Conservation (phyloP, 2,329 filamentous ascomycete genomes). For the Scleromitrula shiraiana region DNA sequence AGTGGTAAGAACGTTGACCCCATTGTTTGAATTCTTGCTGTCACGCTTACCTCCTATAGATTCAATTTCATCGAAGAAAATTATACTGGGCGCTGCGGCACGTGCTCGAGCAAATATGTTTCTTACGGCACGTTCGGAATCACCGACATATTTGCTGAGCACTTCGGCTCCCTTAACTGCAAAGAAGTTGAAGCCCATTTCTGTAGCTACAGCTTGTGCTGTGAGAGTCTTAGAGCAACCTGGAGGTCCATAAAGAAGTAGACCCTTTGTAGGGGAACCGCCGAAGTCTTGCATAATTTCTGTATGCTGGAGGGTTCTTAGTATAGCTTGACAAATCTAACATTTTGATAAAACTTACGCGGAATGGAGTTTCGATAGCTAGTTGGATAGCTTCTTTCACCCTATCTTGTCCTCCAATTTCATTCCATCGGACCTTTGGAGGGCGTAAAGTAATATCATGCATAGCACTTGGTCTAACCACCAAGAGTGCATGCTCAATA, state of each 20-base stretch:
- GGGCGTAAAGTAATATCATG: constrained; percentile 83
- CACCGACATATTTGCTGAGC: constrained; percentile 94
- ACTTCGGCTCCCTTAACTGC: constrained; percentile 90
- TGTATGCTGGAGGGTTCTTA: constrained; percentile 34
- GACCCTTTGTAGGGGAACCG: constrained; percentile 63
- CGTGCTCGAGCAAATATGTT: constrained; percentile 80
- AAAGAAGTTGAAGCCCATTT: constrained; percentile 87
- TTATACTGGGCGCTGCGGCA: constrained; percentile 80
- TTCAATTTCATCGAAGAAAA: constrained; percentile 97
- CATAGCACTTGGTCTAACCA: constrained; percentile 77
- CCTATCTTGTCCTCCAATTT: constrained; percentile 77
- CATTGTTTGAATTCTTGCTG: constrained; percentile 38
- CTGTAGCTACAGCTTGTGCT: constrained; percentile 84
- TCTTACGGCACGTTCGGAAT: constrained; percentile 79
- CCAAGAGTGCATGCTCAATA: constrained; percentile 55
- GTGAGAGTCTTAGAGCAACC: constrained; percentile 93
- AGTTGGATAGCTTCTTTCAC: constrained; percentile 57
- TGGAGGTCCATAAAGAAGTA: constrained; percentile 84
- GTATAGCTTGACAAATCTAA: neutral
- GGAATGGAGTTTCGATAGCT: constrained; percentile 30
- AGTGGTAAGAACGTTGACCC: constrained; percentile 80
- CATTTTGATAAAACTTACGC: constrained; percentile 15
- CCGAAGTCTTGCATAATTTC: constrained; percentile 42
- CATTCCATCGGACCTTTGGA: constrained; percentile 75
- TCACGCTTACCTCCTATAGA: constrained; percentile 53